phyloP scores from a whole-genome alignment of 164 flowering plant species.

The Liriodendron chinense region DNA sequence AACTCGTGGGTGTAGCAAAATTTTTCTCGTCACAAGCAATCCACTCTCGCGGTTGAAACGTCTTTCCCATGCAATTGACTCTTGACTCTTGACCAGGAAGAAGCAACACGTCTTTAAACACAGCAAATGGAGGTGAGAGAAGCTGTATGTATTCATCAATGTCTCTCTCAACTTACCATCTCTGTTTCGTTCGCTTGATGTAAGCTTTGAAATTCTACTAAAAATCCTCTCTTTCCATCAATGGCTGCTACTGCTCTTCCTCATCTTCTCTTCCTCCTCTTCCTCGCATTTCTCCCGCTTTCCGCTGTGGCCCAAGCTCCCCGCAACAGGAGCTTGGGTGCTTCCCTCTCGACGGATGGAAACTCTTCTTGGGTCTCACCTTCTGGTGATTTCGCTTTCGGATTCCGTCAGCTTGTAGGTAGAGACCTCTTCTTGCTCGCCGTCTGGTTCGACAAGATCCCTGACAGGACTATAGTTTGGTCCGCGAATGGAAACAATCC shows the following conservation, averaged over 20 bases:
- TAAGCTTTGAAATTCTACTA: too few relatives aligned
- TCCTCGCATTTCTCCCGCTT: not conserved
- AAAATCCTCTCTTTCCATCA: not conserved
- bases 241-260: constrained; percentile 3
- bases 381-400: constrained; percentile 32
- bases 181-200: too few relatives aligned
- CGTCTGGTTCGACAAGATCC: constrained; percentile 30
- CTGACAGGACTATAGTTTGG: constrained; percentile 29
- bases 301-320: constrained; percentile 15
- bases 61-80: too few relatives aligned
- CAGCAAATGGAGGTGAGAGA: too few relatives aligned
- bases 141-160: too few relatives aligned
- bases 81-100: too few relatives aligned
- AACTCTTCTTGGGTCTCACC: constrained; percentile 30
- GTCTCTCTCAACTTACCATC: too few relatives aligned
- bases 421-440: constrained; percentile 21
- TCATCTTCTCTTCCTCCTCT: not conserved
- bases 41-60: too few relatives aligned
- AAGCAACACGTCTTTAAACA: too few relatives aligned
- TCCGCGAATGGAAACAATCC: constrained; percentile 30
- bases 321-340: constrained; percentile 16
- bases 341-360: constrained; percentile 15
- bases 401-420: constrained; percentile 17
- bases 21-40: too few relatives aligned
- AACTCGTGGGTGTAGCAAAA: too few relatives aligned